These are phyloP conservation scores for Aphanoascus verrucosus DNA, from an alignment of 2,329 filamentous ascomycete species.

Conservation along the genomic window DNA sequence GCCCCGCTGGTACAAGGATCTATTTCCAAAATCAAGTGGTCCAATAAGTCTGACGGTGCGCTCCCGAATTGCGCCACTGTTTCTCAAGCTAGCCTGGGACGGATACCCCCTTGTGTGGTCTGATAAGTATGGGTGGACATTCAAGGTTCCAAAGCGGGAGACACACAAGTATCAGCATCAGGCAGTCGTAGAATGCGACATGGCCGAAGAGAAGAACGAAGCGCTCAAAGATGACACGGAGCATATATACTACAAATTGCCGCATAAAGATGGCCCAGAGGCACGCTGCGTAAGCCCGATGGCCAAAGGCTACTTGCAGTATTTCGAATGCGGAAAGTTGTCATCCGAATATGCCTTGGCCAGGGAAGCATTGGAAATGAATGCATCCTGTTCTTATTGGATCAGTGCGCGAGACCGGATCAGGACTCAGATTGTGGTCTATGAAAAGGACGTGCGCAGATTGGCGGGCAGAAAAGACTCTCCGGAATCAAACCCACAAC, in stretches of 20 bases:
- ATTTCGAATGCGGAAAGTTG: conserved; percentile 81
- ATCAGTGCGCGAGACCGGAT: conserved; percentile 91
- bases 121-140: conserved; percentile 85
- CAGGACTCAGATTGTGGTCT: conserved; percentile 89
- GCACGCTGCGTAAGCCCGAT: conserved; percentile 78
- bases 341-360: conserved; percentile 83
- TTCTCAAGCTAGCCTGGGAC: conserved; percentile 80
- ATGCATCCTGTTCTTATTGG: conserved; percentile 97
- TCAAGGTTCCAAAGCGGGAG: conserved; percentile 58
- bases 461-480: conserved; percentile 17
- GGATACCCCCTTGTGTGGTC: conserved; percentile 87
- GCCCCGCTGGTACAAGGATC: conserved; percentile 91
- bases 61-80: conserved; percentile 72
- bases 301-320: conserved; percentile 79
- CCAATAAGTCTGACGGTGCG: conserved; percentile 69
- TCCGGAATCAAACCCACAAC: conserved; percentile 23
- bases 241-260: conserved; percentile 77
- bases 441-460: conserved; percentile 51
- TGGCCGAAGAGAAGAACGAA: conserved; percentile 59
- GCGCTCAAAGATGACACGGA: conserved; percentile 54
- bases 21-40: conserved; percentile 59
- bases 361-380: conserved; percentile 95
- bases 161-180: conserved; percentile 56
- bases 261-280: conserved; percentile 85
- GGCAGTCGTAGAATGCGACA: conserved; percentile 63